Evolutionary conservation across 257 asterid species (phyloP).

Genomic region (Petunia secreta): DNA sequence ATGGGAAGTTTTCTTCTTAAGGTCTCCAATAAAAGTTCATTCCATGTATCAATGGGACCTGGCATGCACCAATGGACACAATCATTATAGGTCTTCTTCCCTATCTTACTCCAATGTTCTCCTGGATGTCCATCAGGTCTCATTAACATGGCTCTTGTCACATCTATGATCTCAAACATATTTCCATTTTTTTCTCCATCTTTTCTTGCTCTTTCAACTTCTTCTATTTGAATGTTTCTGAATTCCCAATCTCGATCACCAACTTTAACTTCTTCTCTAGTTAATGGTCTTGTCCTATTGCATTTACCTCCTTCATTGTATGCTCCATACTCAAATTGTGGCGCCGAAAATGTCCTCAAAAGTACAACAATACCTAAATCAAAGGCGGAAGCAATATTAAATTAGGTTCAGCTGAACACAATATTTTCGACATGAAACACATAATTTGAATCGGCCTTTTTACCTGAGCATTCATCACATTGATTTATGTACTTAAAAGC

Average conservation of each 20-base stretch:
- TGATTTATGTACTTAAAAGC: slow-evolving; percentile 41
- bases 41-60: slow-evolving; percentile 65
- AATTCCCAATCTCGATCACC: slow-evolving; percentile 37
- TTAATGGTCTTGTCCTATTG: slow-evolving; percentile 37
- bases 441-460: no score
- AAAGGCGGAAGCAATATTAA: background rate
- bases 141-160: slow-evolving; percentile 48
- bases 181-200: slow-evolving; percentile 37
- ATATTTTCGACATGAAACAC: no score
- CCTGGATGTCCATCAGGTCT: slow-evolving; percentile 65
- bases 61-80: slow-evolving; percentile 72
- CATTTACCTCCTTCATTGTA: slow-evolving; percentile 54
- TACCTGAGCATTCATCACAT: slow-evolving; percentile 17
- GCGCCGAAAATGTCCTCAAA: slow-evolving; percentile 48
- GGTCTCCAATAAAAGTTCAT: slow-evolving; percentile 51
- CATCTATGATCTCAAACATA: slow-evolving; percentile 47
- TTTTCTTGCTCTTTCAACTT: slow-evolving; percentile 43
- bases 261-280: slow-evolving; percentile 27
- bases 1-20: no score
- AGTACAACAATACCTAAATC: slow-evolving; percentile 13
- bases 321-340: slow-evolving; percentile 49
- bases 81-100: slow-evolving; percentile 51
- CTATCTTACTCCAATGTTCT: slow-evolving; percentile 43
- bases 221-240: slow-evolving; percentile 48
- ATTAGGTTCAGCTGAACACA: background rate